phyloP scores from a whole-genome alignment of 2,329 filamentous ascomycete species.

The Fusarium fracticaudum region DNA sequence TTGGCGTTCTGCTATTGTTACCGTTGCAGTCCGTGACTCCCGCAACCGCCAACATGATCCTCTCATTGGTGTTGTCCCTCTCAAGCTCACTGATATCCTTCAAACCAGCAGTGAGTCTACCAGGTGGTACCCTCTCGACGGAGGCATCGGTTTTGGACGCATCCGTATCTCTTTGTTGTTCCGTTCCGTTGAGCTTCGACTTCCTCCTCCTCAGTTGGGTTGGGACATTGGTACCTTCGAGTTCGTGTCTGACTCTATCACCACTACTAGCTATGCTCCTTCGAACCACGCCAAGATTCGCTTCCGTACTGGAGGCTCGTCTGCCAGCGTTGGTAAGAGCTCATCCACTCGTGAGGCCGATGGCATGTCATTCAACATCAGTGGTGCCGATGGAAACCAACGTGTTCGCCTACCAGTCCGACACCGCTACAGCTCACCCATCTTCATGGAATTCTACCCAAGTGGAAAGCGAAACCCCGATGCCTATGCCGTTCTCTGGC shows the following conservation, averaged over 20 bases:
- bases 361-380: conserved; percentile 60
- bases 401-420: conserved; percentile 84
- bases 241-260: conserved; percentile 77
- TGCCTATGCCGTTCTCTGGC: conserved; percentile 84
- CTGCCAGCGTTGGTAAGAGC: conserved; percentile 72
- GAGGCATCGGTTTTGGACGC: conserved; percentile 90
- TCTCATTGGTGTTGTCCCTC: conserved; percentile 88
- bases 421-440: conserved; percentile 86
- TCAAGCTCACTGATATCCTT: conserved; percentile 89
- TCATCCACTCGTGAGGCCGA: conserved; percentile 70
- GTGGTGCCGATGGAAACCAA: conserved; percentile 50
- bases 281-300: conserved; percentile 77
- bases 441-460: conserved; percentile 87
- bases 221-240: conserved; percentile 98
- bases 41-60: conserved; percentile 94
- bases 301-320: conserved; percentile 85
- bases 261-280: conserved; percentile 69
- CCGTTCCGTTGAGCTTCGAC: conserved; percentile 84
- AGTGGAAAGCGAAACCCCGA: conserved; percentile 74
- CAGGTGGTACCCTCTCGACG: conserved; percentile 95
- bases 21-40: conserved; percentile 87
- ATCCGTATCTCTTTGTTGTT: conserved; percentile 90
- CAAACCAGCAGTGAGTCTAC: conserved; percentile 87
- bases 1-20: conserved; percentile 88
- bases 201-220: conserved; percentile 86